These are phyloP conservation scores for Rhizopogon vulgaris DNA, from an alignment of 768 basidiomycete genomes.

Conservation along the genomic window DNA sequence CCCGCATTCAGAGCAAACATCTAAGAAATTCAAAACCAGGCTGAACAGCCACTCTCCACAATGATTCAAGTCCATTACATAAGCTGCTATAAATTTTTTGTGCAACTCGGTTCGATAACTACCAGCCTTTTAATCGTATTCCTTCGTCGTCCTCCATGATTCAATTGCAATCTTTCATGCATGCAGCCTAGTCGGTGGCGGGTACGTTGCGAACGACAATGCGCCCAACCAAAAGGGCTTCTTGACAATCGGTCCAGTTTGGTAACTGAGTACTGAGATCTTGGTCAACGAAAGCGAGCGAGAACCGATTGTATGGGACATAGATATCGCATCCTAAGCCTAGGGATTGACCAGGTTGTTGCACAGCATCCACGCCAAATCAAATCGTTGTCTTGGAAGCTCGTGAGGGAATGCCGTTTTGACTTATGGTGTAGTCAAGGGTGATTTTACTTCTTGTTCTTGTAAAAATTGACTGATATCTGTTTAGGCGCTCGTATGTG, in stretches of 20 bases:
- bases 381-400: conserved; percentile 25
- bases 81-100: conserved; percentile 26
- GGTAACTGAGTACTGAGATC: conserved; percentile 33
- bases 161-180: conserved; percentile 80
- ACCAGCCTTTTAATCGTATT: conserved; percentile 26
- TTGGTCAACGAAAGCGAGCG: conserved; percentile 75
- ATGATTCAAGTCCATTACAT: conserved; percentile 8
- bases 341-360: conserved; percentile 40
- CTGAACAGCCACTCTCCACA: conserved; percentile 12
- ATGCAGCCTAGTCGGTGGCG: conserved; percentile 63
- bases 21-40: not conserved
- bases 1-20: conserved; percentile 13
- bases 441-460: conserved; percentile 29
- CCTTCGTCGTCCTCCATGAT: conserved; percentile 82
- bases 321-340: conserved; percentile 77
- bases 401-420: conserved; percentile 80
- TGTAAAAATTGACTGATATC: not conserved
- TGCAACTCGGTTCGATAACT: too few species aligned
- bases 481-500: conserved; percentile 63
- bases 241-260: conserved; percentile 18
- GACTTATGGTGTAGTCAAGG: conserved; percentile 74
- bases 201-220: conserved; percentile 43
- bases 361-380: too few species aligned
- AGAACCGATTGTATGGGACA: conserved; percentile 66
- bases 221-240: conserved; percentile 17